phyloP scores from a whole-genome alignment of 1,284 basidiomycete species.

The Ceratobasidium theobromae region DNA sequence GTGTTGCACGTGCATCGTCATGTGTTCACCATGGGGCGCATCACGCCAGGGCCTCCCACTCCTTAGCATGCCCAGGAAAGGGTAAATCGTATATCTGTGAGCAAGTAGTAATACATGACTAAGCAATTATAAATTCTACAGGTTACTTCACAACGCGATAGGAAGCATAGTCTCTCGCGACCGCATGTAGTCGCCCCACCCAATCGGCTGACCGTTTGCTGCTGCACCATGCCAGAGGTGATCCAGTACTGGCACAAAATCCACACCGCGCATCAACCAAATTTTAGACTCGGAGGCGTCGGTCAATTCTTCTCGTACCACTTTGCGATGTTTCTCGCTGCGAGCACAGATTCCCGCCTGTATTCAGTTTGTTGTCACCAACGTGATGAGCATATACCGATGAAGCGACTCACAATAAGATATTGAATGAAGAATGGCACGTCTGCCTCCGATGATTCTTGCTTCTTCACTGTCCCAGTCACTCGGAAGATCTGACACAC shows the following conservation, averaged over 20 bases:
- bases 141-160: background rate
- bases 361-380: too few species aligned
- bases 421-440: background rate
- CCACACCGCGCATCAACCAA: background rate
- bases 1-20: too few species aligned
- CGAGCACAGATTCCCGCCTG: conserved; percentile 13
- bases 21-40: too few species aligned
- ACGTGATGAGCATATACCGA: background rate
- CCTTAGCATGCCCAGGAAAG: too few species aligned
- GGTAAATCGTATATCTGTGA: too few species aligned
- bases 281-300: background rate
- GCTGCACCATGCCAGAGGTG: conserved; percentile 13
- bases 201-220: background rate
- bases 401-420: background rate
- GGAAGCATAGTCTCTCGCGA: conserved; percentile 12
- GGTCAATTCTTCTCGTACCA: background rate
- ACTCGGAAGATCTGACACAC: conserved; percentile 12
- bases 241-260: conserved; percentile 20
- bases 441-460: background rate
- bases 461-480: background rate
- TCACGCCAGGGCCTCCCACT: too few species aligned
- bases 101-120: too few species aligned
- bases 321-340: background rate
- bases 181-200: conserved; percentile 11
- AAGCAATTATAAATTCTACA: too few species aligned